These are phyloP conservation scores for Dactylonectria estremocensis DNA, from an alignment of 2,329 filamentous ascomycete species.

Conservation along the genomic window DNA sequence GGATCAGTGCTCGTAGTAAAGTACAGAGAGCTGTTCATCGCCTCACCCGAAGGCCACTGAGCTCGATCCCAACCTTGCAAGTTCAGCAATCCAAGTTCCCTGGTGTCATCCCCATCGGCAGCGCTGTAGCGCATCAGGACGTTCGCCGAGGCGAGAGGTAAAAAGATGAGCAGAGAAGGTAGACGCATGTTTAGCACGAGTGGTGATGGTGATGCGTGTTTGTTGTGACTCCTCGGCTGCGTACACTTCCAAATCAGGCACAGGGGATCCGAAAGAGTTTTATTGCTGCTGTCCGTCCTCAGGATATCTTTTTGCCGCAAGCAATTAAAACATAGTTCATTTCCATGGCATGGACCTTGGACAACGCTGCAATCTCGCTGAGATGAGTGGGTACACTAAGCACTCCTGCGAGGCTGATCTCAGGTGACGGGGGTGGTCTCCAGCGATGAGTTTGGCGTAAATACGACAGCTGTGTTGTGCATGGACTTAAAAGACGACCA, in stretches of 20 bases:
- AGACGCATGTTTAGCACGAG: not conserved
- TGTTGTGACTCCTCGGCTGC: not conserved
- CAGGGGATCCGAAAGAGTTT: not conserved
- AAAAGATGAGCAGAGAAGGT: not conserved
- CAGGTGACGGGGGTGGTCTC: too few species aligned
- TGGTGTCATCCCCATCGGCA: not conserved
- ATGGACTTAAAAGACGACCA: too few species aligned
- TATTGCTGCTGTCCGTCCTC: not conserved
- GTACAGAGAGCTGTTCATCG: slow-evolving; percentile 9
- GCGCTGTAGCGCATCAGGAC: not conserved
- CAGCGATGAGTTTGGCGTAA: too few species aligned
- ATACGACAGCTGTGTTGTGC: too few species aligned
- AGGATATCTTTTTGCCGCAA: not conserved
- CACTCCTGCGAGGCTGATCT: too few species aligned
- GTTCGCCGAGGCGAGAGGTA: not conserved
- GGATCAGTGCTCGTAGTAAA: not conserved
- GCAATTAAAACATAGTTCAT: not conserved
- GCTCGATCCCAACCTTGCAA: not conserved
- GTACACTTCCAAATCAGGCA: too few species aligned
- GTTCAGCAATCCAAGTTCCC: not conserved
- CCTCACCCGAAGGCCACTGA: not conserved
- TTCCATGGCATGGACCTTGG: not conserved
- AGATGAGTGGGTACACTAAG: not conserved
- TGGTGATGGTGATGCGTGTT: not conserved
- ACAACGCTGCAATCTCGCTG: not conserved